phyloP scores from a whole-genome alignment of 169 alveolate genomes.

The Cryptosporidium xiaoi region DNA sequence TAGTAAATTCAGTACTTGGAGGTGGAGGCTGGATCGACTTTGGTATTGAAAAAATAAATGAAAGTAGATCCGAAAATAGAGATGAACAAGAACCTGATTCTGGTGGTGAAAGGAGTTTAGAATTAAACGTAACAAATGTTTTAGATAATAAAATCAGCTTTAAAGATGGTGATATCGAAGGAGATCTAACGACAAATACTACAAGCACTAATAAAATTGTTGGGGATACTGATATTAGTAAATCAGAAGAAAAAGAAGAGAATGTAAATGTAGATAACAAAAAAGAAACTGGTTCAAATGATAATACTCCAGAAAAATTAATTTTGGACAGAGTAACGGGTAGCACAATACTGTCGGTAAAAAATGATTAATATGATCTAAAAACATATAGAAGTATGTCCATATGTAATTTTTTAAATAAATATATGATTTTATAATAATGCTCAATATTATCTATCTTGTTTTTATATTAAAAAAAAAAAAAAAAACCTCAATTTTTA shows the following conservation, averaged over 20 bases:
- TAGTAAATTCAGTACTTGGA: constrained; percentile 52
- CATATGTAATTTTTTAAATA: not conserved
- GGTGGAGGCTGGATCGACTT: constrained; percentile 44
- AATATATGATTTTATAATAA: not conserved
- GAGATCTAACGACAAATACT: not conserved
- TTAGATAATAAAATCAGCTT: not conserved
- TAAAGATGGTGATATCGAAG: not conserved
- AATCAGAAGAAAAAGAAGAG: not conserved
- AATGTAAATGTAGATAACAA: not conserved
- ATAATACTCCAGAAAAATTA: not conserved
- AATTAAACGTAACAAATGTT: not conserved
- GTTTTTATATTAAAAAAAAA: not conserved
- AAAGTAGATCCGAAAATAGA: not conserved
- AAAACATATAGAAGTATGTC: not conserved
- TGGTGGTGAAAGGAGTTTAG: not conserved
- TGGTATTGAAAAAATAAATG: constrained; percentile 24
- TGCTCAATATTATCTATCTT: not conserved
- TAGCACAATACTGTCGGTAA: constrained; percentile 13
- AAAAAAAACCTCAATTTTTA: not conserved
- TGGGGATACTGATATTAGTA: not conserved
- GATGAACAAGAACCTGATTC: not conserved
- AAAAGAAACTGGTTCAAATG: not conserved
- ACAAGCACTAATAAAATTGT: not conserved
- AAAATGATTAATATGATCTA: not conserved
- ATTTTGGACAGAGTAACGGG: constrained; percentile 68